Base-by-base conservation (phyloP, 148 eudicot species). In the Oxyria digyna region DNA sequence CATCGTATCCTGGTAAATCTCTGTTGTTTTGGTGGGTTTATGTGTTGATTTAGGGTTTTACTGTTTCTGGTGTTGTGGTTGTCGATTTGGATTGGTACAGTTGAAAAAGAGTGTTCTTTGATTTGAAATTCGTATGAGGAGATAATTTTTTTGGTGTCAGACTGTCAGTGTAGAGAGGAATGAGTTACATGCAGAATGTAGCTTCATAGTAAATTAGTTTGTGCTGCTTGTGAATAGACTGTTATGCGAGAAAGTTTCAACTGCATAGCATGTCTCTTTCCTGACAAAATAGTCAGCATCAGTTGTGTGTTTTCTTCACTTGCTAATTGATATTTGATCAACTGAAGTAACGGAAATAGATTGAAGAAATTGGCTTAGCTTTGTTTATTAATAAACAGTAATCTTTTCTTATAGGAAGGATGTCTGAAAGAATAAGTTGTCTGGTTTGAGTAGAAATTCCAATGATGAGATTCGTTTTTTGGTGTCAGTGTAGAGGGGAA, bases 1-100 rank as follows among this genome's bases (percentile, higher is more conserved):
- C 83, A 15, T 50, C 71, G 4, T 72, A 50, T 15, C 74, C 77
- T 42, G 77, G 77, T 76, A 42, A 10, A 0, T n/a, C 20, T 12
- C 20, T 40, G 31, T 11, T n/a, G 35, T 29, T 27, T 26, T 49
- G 4, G 12, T 71, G 18, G 26, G 3, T 67, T 0, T n/a, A n/a
- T 6, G 14, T 6, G 33, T 26, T 65, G 6, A 21, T 45, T 48
- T 74, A 15, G 13, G 38, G 31, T 10, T 69, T 29, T 40, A 17
- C 33, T 67, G 10, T 54, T 20, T 68, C 26, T 18, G 0, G 37
- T 2, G 18, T 63, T 62, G 10, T 59, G 6, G 4, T 59, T 37
- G 10, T 29, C 15, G 5, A 41, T 40, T 52, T 55, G 17, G 24
- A 27, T 31, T 41, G 43, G 18, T 8, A 37, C 23, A 11, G 37